Evolutionary conservation across 2,329 filamentous ascomycete genomes (phyloP), one percentile per base, ranked within the genome.

Genomic region (Trichoderma oligosporum): DNA sequence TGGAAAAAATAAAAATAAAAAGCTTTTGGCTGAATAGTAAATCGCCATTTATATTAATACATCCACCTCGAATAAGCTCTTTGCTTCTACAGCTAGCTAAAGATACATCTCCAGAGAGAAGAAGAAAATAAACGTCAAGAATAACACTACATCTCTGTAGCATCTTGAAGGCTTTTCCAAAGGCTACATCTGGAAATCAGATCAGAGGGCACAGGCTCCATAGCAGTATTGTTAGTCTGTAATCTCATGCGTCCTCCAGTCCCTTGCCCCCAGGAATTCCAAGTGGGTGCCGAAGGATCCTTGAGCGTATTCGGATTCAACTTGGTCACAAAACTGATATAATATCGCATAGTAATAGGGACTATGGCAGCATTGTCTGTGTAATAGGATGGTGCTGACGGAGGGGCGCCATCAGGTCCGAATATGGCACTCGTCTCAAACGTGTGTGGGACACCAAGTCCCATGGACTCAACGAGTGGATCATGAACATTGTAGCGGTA

Each of bases 401-500:
- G 41, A 35, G 16, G 41, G 11, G 57, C 20, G 20, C 62, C 68
- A 57, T 71, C 68, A 4, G 77, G 74, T 3, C 79, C 79, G 61
- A 80, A 79, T 33, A 82, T 69, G 57, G 79, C 79, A 22, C 73
- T 71, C 12, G 68, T 67, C 41, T 81, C 77, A 58, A 74, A 76
- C 12, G 77, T 69, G 65, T 82, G 79, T 25, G 74, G 76, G 3
- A 79, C 76, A 18, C 79, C 79, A 2, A 75, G 58, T 0, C 79
- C 79, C 0, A 56, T 29, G 5, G 68, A 69, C 0, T 62, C 51
- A 61, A 72, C 69, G 14, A 64, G 59, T 1, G 63, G 57, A 65
- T 80, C 78, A 35, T 65, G 64, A 20, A 82, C 76, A 67, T 80
- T 74, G 71, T 76, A 82, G 36, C 74, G 75, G 67, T 82, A 82